phyloP scores from a whole-genome alignment of 2,329 filamentous ascomycete species.

The Cadophora gregata region DNA sequence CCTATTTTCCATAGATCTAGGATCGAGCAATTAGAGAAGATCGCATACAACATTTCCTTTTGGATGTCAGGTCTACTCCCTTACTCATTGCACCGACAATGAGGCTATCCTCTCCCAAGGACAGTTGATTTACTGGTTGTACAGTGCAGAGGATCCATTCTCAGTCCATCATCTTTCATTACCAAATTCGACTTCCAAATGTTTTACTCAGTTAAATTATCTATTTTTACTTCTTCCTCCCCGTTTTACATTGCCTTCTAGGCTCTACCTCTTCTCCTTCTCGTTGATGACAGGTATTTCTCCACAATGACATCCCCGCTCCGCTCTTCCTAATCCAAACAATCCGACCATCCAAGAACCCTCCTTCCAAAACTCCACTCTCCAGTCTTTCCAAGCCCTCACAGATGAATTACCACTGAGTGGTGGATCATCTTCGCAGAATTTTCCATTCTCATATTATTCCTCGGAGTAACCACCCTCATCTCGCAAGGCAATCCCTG shows the following conservation, averaged over 20 bases:
- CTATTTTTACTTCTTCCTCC: not conserved
- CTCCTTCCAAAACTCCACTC: not conserved
- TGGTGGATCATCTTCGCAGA: slow-evolving; percentile 9
- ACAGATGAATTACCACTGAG: not conserved
- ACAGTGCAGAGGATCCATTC: too few relatives aligned
- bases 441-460: not conserved
- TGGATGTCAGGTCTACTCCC: too few relatives aligned
- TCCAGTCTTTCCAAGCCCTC: not conserved
- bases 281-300: not conserved
- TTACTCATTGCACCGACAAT: too few relatives aligned
- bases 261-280: not conserved
- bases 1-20: too few relatives aligned
- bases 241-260: not conserved
- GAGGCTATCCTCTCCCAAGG: too few relatives aligned
- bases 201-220: not conserved
- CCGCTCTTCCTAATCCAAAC: not conserved
- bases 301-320: not conserved
- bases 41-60: too few relatives aligned
- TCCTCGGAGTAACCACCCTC: not conserved
- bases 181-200: too few relatives aligned
- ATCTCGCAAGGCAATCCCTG: not conserved
- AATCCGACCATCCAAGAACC: not conserved
- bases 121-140: too few relatives aligned
- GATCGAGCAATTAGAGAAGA: too few relatives aligned
- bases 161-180: too few relatives aligned